A percentile compares a stretch with the other conserved stretches of the same genome.
Evolutionary conservation across 306 rosid genomes (phyloP).

Genomic region (Begonia fuchsioides): DNA sequence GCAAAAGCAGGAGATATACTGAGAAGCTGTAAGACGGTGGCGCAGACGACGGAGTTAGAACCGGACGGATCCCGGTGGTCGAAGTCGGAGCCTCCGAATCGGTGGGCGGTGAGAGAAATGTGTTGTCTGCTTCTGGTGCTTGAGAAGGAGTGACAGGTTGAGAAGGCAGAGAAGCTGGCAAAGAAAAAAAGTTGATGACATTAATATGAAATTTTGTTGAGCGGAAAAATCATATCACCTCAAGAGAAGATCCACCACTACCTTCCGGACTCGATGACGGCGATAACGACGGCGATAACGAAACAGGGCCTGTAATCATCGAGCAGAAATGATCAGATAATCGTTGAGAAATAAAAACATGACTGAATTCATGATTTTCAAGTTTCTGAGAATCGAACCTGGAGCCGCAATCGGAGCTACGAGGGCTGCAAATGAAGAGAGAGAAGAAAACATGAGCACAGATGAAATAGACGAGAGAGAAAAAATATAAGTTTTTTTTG

Average conservation of each 20-base stretch:
- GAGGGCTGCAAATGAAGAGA: conserved; percentile 5
- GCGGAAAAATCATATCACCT: not conserved
- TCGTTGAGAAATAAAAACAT: too few relatives aligned
- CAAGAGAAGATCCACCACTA: conserved; percentile 5
- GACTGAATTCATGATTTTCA: too few relatives aligned
- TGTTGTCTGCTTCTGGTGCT: conserved; percentile 40
- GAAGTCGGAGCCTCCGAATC: conserved; percentile 32
- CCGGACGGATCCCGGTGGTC: conserved; percentile 38
- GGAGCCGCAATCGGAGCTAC: conserved; percentile 13
- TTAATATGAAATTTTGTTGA: not conserved
- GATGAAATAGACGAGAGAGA: not conserved
- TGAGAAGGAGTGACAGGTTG: conserved; percentile 33
- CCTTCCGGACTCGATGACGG: conserved; percentile 52
- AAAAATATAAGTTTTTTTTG: not conserved
- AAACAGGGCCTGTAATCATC: conserved; percentile 34
- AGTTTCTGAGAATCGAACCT: conserved; percentile 1
- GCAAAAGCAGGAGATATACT: conserved; percentile 25
- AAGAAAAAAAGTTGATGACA: conserved; percentile 1
- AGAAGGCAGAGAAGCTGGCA: conserved; percentile 35
- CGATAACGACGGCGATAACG: conserved; percentile 17
- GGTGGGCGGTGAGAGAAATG: conserved; percentile 13
- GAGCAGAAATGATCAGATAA: too few relatives aligned
- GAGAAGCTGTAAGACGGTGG: conserved; percentile 19
- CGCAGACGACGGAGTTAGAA: conserved; percentile 48
- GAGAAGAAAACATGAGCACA: conserved; percentile 1